Base-by-base conservation (phyloP, 2,329 filamentous ascomycete species). In the Calycina marina region DNA sequence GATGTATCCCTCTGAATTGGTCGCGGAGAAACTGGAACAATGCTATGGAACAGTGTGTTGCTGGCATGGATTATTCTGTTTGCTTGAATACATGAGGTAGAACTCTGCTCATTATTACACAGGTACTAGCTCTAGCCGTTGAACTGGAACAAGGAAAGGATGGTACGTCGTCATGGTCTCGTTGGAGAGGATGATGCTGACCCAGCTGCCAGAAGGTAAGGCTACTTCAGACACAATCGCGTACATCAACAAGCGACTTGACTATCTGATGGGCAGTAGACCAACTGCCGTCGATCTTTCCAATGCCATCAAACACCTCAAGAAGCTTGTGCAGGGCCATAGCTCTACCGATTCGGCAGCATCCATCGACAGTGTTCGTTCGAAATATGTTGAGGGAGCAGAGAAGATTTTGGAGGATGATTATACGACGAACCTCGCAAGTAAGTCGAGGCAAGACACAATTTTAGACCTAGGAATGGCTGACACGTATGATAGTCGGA, bases 211-310 rank as follows among this genome's bases (percentile, higher is more conserved):
- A 39, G 32, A 6, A 33, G 20, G 2, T 53, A 61, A 0, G 52
- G 60, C 0, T n/a, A n/a, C n/a, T n/a, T n/a, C n/a, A n/a, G 72
- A 79, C 29, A 68, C 79, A 30, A 70, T 86, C 27, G 57, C 67
- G 2, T 80, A 81, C 52, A 82, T 94, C 41, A 63, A 76, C 36
- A 64, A 73, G 28, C 83, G 81, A 35, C 64, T 98, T 27, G 76
- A 88, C 44, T 94, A 92, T 53, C 67, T 98, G 28, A 77, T 90
- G 45, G 80, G 76, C 28, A 93, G 85, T 51, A 71, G 90, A 26
- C 90, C 90, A 1, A 98, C 90, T 1, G 90, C 90, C 4, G 90
- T 98, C 29, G 93, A 98, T 53, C 67, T 98, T 35, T 80, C 77
- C 35, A 93, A 96, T 59, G 88, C 88, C 28, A 85, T 88, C 41